These are phyloP conservation scores for Adenanthera pavonina DNA, from an alignment of 306 rosid genomes.

Conservation along the genomic window DNA sequence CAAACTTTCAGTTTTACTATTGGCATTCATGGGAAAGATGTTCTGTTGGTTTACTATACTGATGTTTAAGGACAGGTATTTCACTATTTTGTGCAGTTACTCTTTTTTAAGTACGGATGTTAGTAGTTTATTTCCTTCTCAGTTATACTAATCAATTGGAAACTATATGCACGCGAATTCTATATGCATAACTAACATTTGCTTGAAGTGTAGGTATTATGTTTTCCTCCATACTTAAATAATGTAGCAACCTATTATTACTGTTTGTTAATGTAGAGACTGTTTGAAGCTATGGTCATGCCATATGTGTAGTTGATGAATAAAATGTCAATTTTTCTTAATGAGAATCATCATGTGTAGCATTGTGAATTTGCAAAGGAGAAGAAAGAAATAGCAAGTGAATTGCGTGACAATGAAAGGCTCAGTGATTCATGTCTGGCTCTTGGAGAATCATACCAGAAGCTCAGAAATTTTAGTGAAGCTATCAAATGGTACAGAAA, in stretches of 20 bases:
- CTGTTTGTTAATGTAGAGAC: constrained; percentile 28
- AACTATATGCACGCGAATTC: constrained; percentile 26
- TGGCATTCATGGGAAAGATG: neutral
- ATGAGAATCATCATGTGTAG: constrained; percentile 54
- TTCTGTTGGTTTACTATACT: neutral
- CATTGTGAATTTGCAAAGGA: constrained; percentile 73
- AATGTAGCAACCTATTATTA: constrained; percentile 13
- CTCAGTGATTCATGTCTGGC: constrained; percentile 71
- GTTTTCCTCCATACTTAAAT: constrained; percentile 18
- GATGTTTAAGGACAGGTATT: neutral
- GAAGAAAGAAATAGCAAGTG: constrained; percentile 72
- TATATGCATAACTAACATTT: constrained; percentile 1
- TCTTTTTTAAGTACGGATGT: neutral
- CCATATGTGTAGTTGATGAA: constrained; percentile 31
- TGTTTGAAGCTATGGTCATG: constrained; percentile 34
- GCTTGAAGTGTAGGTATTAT: constrained; percentile 25
- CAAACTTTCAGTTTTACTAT: constrained; percentile 4
- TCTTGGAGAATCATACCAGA: constrained; percentile 84
- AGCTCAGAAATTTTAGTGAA: constrained; percentile 73
- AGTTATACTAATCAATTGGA: constrained; percentile 9
- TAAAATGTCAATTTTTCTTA: constrained; percentile 34
- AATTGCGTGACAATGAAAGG: constrained; percentile 79
- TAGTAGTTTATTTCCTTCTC: neutral
- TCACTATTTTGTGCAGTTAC: neutral
- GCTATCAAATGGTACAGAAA: constrained; percentile 84